Evolutionary conservation across 805 yeast genomes (phyloP).

Genomic region (Pichia insulana): DNA sequence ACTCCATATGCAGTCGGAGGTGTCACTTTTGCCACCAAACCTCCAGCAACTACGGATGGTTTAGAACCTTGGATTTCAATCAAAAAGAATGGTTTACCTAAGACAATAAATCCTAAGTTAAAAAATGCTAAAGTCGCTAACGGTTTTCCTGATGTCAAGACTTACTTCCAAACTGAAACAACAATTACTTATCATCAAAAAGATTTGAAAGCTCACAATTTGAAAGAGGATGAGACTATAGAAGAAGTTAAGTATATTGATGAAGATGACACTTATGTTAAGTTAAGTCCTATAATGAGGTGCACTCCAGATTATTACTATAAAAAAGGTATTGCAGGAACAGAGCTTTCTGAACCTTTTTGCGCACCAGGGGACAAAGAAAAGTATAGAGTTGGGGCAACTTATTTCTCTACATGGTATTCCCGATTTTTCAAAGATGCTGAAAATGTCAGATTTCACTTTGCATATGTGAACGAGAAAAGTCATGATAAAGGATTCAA

Average conservation of each 20-base stretch:
- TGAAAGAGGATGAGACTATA: conserved; percentile 51
- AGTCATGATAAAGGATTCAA: conserved; percentile 42
- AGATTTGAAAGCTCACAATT: conserved; percentile 62
- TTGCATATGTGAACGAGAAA: conserved; percentile 54
- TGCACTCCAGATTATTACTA: conserved; percentile 75
- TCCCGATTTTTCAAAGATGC: conserved; percentile 55
- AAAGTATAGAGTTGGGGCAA: conserved; percentile 46
- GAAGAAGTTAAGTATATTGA: conserved; percentile 47
- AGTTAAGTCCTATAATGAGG: conserved; percentile 69
- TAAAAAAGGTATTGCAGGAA: conserved; percentile 53
- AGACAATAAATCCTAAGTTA: conserved; percentile 66
- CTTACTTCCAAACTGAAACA: conserved; percentile 66
- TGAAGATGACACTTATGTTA: conserved; percentile 68
- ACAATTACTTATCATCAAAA: conserved; percentile 50
- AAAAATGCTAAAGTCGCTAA: conserved; percentile 65
- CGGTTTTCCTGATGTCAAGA: conserved; percentile 62
- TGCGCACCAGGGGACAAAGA: conserved; percentile 68
- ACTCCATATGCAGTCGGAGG: conserved; percentile 57
- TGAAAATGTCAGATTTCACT: conserved; percentile 55
- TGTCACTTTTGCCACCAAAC: conserved; percentile 56
- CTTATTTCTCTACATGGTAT: conserved; percentile 79
- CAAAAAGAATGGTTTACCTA: conserved; percentile 69
- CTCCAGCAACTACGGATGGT: conserved; percentile 57
- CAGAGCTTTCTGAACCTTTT: conserved; percentile 61
- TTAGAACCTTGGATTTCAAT: conserved; percentile 76